Evolutionary conservation across 2,329 filamentous ascomycete genomes (phyloP).

Genomic region (Shiraia bambusicola): DNA sequence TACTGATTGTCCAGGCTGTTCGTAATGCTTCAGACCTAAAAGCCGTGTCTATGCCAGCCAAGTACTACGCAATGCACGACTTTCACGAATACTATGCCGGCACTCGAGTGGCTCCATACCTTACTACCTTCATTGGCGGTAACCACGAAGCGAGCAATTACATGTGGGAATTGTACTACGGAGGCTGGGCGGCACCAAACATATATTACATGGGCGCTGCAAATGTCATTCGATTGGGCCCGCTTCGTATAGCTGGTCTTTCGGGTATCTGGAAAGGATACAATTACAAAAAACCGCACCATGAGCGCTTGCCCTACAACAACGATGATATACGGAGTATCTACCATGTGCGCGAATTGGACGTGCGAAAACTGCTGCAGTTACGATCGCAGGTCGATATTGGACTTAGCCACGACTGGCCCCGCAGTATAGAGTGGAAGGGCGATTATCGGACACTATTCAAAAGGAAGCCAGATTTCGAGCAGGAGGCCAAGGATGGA

Average conservation of each 20-base stretch:
- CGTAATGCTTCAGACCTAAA: constrained; percentile 86
- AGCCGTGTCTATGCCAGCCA: constrained; percentile 84
- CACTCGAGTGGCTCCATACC: constrained; percentile 71
- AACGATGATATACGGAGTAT: constrained; percentile 74
- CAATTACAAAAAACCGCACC: constrained; percentile 81
- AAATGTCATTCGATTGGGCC: constrained; percentile 81
- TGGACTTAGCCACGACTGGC: constrained; percentile 95
- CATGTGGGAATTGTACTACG: constrained; percentile 90
- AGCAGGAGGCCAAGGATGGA: constrained; percentile 72
- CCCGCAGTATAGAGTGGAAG: constrained; percentile 74
- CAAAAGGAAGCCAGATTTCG: constrained; percentile 71
- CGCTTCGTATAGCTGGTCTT: constrained; percentile 82
- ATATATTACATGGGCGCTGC: constrained; percentile 97
- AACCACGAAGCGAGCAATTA: constrained; percentile 95
- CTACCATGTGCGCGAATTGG: constrained; percentile 87
- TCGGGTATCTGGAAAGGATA: constrained; percentile 94
- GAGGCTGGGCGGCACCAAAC: constrained; percentile 93
- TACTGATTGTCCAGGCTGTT: constrained; percentile 61
- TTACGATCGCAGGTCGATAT: constrained; percentile 86
- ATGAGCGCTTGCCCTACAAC: constrained; percentile 84
- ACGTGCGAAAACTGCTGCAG: constrained; percentile 85
- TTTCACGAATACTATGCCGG: constrained; percentile 95
- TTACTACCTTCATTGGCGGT: constrained; percentile 89
- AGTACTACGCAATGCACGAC: constrained; percentile 85
- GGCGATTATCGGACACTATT: constrained; percentile 72